Conservation (phyloP, 2,329 filamentous ascomycete species). For the Aspergillus persii region DNA sequence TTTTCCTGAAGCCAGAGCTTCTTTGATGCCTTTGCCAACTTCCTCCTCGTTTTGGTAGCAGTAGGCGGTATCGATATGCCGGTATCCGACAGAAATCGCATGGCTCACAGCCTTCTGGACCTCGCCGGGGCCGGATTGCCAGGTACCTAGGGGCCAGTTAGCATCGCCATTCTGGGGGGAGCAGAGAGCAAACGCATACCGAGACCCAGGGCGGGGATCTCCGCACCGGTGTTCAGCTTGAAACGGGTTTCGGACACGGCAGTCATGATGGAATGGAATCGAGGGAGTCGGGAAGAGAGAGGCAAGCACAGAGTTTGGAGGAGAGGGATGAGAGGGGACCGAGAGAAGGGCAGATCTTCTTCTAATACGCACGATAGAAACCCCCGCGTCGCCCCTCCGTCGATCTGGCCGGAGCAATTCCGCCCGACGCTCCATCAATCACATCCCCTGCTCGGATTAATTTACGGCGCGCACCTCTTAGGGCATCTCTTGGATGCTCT, state of each 20-base stretch:
- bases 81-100: conserved; percentile 50
- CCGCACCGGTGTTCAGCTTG: conserved; percentile 63
- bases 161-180: neutral
- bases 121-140: conserved; percentile 61
- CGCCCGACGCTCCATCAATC: conserved; percentile 10
- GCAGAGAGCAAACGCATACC: conserved; percentile 42
- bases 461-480: neutral
- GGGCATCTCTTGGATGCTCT: neutral
- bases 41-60: conserved; percentile 66
- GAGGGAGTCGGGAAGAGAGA: neutral
- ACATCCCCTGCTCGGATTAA: conserved; percentile 4
- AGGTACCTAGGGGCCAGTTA: conserved; percentile 53
- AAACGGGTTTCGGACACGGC: conserved; percentile 51
- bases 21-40: conserved; percentile 73
- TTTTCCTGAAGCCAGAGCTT: conserved; percentile 66
- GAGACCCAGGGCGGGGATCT: conserved; percentile 64
- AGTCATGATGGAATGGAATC: conserved; percentile 45
- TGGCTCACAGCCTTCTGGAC: conserved; percentile 58
- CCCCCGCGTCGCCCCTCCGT: conserved; percentile 1
- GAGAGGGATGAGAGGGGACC: neutral
- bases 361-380: neutral
- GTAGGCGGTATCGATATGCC: conserved; percentile 41
- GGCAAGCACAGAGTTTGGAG: neutral
- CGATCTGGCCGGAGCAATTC: neutral
- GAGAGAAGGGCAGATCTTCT: neutral